phyloP scores from a whole-genome alignment of 2,329 filamentous ascomycete species.

The Dactylellina haptotyla region DNA sequence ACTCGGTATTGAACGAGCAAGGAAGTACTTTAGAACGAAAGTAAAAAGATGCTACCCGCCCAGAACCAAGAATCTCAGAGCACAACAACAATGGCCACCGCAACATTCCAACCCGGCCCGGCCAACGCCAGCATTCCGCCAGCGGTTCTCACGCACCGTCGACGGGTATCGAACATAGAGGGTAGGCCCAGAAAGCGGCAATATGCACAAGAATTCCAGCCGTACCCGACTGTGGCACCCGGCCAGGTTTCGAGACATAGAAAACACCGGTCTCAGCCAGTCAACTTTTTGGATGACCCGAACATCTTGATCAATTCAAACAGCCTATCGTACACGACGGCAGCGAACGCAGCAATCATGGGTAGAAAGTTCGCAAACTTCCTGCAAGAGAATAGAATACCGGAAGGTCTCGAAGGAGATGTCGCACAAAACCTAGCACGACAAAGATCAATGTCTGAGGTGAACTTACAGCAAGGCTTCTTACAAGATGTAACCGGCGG shows the following conservation, averaged over 20 bases:
- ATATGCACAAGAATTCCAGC: constrained; percentile 46
- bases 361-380: constrained; percentile 51
- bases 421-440: constrained; percentile 37
- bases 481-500: constrained; percentile 50
- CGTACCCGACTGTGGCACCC: constrained; percentile 36
- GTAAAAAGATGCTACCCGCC: constrained; percentile 46
- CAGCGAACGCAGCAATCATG: constrained; percentile 39
- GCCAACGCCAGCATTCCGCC: constrained; percentile 51
- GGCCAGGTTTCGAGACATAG: constrained; percentile 48
- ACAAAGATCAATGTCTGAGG: constrained; percentile 52
- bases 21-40: constrained; percentile 32
- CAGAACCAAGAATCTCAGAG: constrained; percentile 53
- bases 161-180: constrained; percentile 49
- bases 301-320: constrained; percentile 41
- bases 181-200: constrained; percentile 43
- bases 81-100: constrained; percentile 50
- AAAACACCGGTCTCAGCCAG: constrained; percentile 48
- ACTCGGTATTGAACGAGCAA: constrained; percentile 13
- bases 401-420: constrained; percentile 44
- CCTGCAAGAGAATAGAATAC: constrained; percentile 53
- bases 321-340: constrained; percentile 32
- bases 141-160: constrained; percentile 40
- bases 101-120: constrained; percentile 46
- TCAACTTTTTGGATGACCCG: constrained; percentile 51
- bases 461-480: constrained; percentile 48